Conservation (phyloP, 2,329 filamentous ascomycete genomes). For the Coniella vitis region DNA sequence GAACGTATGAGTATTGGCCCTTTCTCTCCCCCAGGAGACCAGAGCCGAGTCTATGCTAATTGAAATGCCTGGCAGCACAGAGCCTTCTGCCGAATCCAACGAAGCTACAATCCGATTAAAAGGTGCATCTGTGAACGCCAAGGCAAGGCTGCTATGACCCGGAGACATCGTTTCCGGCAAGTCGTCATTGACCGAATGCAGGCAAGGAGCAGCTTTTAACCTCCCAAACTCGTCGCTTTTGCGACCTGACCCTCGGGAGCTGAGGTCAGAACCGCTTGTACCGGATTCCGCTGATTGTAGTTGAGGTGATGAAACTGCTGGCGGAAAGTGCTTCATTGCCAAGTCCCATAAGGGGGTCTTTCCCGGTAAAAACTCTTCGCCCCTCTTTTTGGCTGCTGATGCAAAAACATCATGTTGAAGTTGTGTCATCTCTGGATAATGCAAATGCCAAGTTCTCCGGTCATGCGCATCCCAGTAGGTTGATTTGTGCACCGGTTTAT, state of each 20-base stretch:
- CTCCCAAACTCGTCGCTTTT: neutral
- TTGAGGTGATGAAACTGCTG: conserved; percentile 22
- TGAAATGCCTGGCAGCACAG: conserved; percentile 54
- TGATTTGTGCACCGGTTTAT: conserved; percentile 48
- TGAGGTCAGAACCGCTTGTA: conserved; percentile 4
- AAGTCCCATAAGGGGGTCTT: conserved; percentile 47
- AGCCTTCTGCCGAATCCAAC: conserved; percentile 59
- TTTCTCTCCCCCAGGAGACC: conserved; percentile 71
- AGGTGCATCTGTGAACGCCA: conserved; percentile 25
- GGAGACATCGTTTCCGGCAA: conserved; percentile 31
- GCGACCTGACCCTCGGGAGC: conserved; percentile 2
- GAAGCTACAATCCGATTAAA: conserved; percentile 51
- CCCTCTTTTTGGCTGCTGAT: conserved; percentile 40
- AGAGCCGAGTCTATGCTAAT: conserved; percentile 61
- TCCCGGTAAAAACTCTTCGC: conserved; percentile 48
- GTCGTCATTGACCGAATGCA: conserved; percentile 8
- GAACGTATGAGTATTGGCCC: conserved; percentile 62
- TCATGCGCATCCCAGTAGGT: conserved; percentile 52
- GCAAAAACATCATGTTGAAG: conserved; percentile 50
- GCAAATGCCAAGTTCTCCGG: conserved; percentile 49
- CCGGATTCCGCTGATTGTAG: conserved; percentile 2
- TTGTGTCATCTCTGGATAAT: conserved; percentile 59
- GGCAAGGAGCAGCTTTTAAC: neutral
- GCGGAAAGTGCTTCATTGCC: conserved; percentile 53
- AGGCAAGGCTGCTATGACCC: conserved; percentile 30